Percentiles rank a stretch among this genome's conserved stretches.
These are phyloP conservation scores for Falciphora oryzae DNA, from an alignment of 2,329 filamentous ascomycete species.

Conservation along the genomic window DNA sequence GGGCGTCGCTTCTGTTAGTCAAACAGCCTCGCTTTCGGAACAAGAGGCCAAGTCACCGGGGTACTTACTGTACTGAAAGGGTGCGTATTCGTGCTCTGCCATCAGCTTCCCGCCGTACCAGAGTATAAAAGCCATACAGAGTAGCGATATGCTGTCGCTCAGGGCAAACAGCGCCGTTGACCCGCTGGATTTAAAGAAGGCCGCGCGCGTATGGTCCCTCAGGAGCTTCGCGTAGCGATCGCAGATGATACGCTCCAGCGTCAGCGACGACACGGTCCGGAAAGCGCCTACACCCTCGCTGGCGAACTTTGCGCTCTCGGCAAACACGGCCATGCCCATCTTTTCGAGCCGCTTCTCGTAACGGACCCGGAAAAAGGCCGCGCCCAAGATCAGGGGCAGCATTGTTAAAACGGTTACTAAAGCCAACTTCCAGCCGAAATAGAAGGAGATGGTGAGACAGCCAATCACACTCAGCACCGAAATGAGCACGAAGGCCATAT, in stretches of 20 bases:
- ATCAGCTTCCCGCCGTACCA: conserved; percentile 38
- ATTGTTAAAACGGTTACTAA: conserved; percentile 43
- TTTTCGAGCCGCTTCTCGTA: conserved; percentile 51
- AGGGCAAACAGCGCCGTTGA: conserved; percentile 28
- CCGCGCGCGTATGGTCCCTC: conserved; percentile 26
- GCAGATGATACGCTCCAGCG: conserved; percentile 53
- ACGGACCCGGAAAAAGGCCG: conserved; percentile 39
- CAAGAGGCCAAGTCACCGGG: neutral
- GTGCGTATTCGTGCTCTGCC: conserved; percentile 24
- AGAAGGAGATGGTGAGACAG: conserved; percentile 59
- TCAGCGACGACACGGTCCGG: conserved; percentile 55
- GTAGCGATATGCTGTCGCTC: conserved; percentile 41
- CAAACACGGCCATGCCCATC: conserved; percentile 52
- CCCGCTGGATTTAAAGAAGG: conserved; percentile 26
- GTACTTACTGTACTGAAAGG: conserved; percentile 24
- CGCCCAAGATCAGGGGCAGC: conserved; percentile 26
- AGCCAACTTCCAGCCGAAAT: conserved; percentile 71
- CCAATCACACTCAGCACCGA: conserved; percentile 61
- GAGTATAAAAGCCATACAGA: conserved; percentile 53
- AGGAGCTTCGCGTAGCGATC: conserved; percentile 30
- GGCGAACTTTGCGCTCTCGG: conserved; percentile 57
- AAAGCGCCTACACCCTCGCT: conserved; percentile 57
- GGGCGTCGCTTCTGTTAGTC: neutral
- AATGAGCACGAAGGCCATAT: conserved; percentile 58
- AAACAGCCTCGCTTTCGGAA: neutral